Evolutionary conservation across 1,284 basidiomycete species (phyloP).

Genomic region (Boletus semigastroideus): DNA sequence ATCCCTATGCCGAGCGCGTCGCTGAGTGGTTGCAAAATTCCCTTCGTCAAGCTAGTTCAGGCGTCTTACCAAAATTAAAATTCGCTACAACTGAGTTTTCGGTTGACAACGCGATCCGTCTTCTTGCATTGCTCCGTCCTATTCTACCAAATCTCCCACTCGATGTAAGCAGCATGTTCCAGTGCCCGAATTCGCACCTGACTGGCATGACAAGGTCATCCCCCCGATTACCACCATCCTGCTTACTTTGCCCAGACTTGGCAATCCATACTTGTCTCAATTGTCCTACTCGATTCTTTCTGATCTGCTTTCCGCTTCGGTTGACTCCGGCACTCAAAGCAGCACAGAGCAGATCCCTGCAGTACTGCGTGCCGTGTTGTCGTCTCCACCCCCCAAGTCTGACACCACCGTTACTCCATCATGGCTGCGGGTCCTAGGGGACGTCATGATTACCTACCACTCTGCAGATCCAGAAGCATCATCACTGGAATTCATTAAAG

Average conservation of each 20-base stretch:
- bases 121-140: slow-evolving; percentile 74
- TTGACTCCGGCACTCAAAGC: slow-evolving; percentile 38
- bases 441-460: slow-evolving; percentile 63
- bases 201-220: slow-evolving; percentile 52
- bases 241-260: slow-evolving; percentile 78
- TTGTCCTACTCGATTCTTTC: slow-evolving; percentile 80
- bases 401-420: slow-evolving; percentile 62
- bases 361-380: slow-evolving; percentile 71
- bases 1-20: slow-evolving; percentile 84
- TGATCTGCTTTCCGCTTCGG: slow-evolving; percentile 62
- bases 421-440: slow-evolving; percentile 75
- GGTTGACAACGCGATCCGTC: slow-evolving; percentile 77
- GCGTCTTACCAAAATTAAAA: slow-evolving; percentile 60
- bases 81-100: slow-evolving; percentile 54
- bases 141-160: slow-evolving; percentile 64
- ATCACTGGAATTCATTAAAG: slow-evolving; percentile 55
- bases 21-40: slow-evolving; percentile 77
- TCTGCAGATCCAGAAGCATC: slow-evolving; percentile 48
- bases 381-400: slow-evolving; percentile 69
- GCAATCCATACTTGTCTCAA: slow-evolving; percentile 82
- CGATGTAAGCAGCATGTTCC: slow-evolving; percentile 45
- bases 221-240: slow-evolving; percentile 68
- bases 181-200: slow-evolving; percentile 9
- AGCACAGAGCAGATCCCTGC: slow-evolving; percentile 61
- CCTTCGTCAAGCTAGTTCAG: slow-evolving; percentile 66